Evolutionary conservation across 768 basidiomycete genomes (phyloP).

Genomic region (Tylopilus sp.): DNA sequence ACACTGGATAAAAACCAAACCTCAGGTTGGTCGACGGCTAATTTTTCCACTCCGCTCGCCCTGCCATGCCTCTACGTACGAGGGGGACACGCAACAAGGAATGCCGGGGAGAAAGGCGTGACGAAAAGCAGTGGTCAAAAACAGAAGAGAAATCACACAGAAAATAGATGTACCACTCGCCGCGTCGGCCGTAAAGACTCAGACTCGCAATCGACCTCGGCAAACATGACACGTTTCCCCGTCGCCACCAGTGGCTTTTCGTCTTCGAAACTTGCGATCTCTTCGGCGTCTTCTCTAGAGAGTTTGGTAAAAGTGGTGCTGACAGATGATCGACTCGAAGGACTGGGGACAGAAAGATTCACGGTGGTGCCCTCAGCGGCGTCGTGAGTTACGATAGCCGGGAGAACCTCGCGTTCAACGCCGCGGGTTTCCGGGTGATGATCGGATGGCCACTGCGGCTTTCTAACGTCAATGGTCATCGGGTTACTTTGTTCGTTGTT

Average conservation of each 20-base stretch:
- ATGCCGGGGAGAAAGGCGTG: background rate
- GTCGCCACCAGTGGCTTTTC: constrained; percentile 14
- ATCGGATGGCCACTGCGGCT: constrained; percentile 11
- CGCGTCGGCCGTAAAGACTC: constrained; percentile 26
- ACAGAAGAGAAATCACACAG: background rate
- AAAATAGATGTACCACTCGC: constrained; percentile 20
- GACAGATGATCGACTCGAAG: constrained; percentile 21
- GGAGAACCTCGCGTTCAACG: constrained; percentile 7
- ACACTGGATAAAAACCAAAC: constrained; percentile 12
- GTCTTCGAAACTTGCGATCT: constrained; percentile 24
- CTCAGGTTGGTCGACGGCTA: constrained; percentile 21
- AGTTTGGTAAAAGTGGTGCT: constrained; percentile 24
- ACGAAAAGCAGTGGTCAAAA: background rate
- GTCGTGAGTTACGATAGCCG: constrained; percentile 7
- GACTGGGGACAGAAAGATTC: constrained; percentile 10
- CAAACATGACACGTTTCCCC: constrained; percentile 24
- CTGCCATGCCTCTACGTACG: constrained; percentile 25
- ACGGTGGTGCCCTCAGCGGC: constrained; percentile 1
- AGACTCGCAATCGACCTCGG: constrained; percentile 14
- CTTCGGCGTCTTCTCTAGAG: constrained; percentile 26
- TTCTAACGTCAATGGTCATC: constrained; percentile 8
- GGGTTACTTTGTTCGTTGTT: constrained; percentile 12
- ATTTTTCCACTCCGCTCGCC: constrained; percentile 10
- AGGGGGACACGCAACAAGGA: background rate
- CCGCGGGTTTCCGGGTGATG: constrained; percentile 20